Base-by-base conservation (phyloP, 306 rosid genomes). In the Lathyrus tuberosus region DNA sequence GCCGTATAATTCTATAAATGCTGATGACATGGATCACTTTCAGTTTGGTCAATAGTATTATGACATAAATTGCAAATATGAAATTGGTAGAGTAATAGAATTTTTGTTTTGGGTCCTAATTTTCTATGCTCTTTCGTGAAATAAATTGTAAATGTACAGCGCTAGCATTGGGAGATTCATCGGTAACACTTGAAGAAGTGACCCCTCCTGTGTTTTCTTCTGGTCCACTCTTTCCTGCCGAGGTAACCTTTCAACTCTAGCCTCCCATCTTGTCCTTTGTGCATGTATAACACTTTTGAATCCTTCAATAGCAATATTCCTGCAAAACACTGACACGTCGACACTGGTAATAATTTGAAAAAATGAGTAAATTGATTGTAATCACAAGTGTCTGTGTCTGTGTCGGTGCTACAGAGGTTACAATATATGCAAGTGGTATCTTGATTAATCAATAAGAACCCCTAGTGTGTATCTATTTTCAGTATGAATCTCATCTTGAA, bases 131-230 rank as follows among this genome's bases (percentile, higher is more conserved):
- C 10, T 7, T 35, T 33, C 17, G 37, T 69, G 82, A 43, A 13
- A 71, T 76, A 44, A 75, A 47, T 65, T 70, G 28, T 78, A 72
- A 70, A 81, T 67, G 66, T 71, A 58, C 89, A 94, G 99, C 97
- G 38, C 76, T 75, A 82, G 96, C 99, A 63, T 84, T 91, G 72
- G 96, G 99, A 33, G 99, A 91, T 83, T 84, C 96, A 62, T 76
- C 92, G 8, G 91, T 91, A 61, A 89, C 89, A 67, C 61, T 94
- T 65, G 87, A 91, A 77, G 79, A 88, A 78, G 97, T 94, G 49
- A 94, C 99, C 54, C 96, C 97, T 46, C 74, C 82, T 2, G 82
- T 84, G 69, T 65, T 80, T 28, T 73, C 95, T 67, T 82, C 97
- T 0, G 88, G 88, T 58, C 62, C 95, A 33, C 96, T 94, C 80